Evolutionary conservation across 164 flowering plant species (phyloP), one percentile per base, ranked within the genome.

Genomic region (Echeveria elegans): DNA sequence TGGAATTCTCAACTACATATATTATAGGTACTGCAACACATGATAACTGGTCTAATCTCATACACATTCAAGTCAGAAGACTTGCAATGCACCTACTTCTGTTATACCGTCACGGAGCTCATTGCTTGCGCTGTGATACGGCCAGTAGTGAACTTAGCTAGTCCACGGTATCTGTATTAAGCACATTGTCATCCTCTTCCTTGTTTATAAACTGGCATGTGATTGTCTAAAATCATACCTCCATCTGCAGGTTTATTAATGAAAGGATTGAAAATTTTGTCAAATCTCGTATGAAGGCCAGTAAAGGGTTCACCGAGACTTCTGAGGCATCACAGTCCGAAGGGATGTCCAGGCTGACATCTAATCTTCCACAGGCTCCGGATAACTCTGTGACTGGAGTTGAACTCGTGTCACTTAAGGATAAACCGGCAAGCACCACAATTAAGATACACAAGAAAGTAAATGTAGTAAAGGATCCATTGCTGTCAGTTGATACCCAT

Each of bases 41-140:
- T 95, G 73, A 84, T 88, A 89, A 87, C 81, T 65, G 94, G 92
- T 50, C 90, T 95, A 65, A 76, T 90, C 60, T 79, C 88, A 61
- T 69, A 85, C 23, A 83, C 89, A 67, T 95, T 89, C 78, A 86
- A 73, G 67, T 82, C 85, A 63, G 91, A 84, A 74, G 97, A 95
- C 77, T 77, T 95, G 72, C 86, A 84, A 52, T 95, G 99, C 74
- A 82, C 85, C 68, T 83, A 87, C 74, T 95, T 92, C 68, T 90
- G 83, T 38, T 81, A 73, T 75, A 76, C 76, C 52, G 86, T 69
- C n/a, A 79, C 96, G 67, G 99, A 95, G 82, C 96, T 95, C 77
- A 93, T 95, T 81, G 91, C 97, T 53, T 84, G 94, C 84, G 89
- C 89, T 66, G 99, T 95, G 70, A 83, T 95, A 62, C 83, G 97